Percentiles rank a stretch among this genome's conserved stretches.
Evolutionary conservation across 345 rosid genomes (phyloP).

Genomic region (Gossypium stocksii): DNA sequence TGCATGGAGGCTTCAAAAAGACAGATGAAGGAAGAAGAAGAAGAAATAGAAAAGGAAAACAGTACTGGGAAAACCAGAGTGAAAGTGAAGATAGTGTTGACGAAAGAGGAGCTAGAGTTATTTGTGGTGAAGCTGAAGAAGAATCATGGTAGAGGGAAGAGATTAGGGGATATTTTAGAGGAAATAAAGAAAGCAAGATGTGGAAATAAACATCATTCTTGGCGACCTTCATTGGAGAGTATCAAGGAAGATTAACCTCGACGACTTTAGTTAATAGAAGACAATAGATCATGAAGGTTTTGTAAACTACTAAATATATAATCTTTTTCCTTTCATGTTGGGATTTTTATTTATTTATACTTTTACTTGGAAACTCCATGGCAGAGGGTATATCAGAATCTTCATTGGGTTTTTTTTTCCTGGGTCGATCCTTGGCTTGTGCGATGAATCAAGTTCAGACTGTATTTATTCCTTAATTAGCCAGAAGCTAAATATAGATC

Average conservation of each 20-base stretch:
- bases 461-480: too few relatives aligned
- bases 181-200: conserved; percentile 15
- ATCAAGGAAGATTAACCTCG: conserved; percentile 20
- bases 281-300: not conserved
- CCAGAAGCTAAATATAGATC: too few relatives aligned
- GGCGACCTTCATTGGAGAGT: conserved; percentile 72
- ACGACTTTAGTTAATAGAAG: not conserved
- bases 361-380: too few relatives aligned
- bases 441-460: too few relatives aligned
- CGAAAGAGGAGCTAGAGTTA: conserved; percentile 66
- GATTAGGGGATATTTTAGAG: not conserved
- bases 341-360: too few relatives aligned
- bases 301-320: too few relatives aligned
- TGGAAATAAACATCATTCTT: conserved; percentile 12
- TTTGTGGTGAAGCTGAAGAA: conserved; percentile 43
- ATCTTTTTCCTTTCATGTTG: too few relatives aligned
- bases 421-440: too few relatives aligned
- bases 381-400: too few relatives aligned
- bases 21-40: not conserved
- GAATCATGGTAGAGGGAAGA: not conserved
- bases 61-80: not conserved
- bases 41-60: not conserved
- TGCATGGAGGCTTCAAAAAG: not conserved
- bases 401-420: too few relatives aligned
- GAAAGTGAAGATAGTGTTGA: conserved; percentile 62